Evolutionary conservation across 208 protist genomes (phyloP).

Genomic region (Crithidia thermophila): DNA sequence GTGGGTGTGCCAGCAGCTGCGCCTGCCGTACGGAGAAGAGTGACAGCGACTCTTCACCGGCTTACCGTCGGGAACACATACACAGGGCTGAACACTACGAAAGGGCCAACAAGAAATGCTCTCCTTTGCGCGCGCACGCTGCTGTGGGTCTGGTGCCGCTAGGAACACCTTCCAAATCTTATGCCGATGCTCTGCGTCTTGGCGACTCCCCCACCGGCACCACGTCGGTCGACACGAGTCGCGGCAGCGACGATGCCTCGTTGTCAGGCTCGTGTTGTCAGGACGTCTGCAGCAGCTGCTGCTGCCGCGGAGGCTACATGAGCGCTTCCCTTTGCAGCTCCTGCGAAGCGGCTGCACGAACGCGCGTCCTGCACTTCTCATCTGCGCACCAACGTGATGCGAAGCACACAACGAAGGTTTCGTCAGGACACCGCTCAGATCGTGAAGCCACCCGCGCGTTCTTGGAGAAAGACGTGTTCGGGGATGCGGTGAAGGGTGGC

Average conservation of each 20-base stretch:
- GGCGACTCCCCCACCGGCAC: neutral
- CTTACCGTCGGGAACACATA: neutral
- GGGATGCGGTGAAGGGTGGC: constrained; percentile 1
- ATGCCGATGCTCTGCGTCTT: too few species aligned
- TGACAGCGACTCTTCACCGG: neutral
- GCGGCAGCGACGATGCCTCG: constrained; percentile 18
- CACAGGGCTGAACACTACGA: neutral
- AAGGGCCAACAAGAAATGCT: too few species aligned
- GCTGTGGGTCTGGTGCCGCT: neutral
- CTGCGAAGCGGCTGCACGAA: constrained; percentile 8
- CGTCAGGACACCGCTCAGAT: too few species aligned
- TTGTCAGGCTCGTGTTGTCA: constrained; percentile 4
- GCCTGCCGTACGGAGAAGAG: constrained; percentile 15
- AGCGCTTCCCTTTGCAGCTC: constrained; percentile 15
- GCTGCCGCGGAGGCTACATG: neutral
- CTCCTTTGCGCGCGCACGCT: too few species aligned
- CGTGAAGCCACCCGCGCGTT: too few species aligned
- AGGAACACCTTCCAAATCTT: too few species aligned
- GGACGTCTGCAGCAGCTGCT: constrained; percentile 21
- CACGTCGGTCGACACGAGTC: neutral
- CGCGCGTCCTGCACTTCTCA: neutral
- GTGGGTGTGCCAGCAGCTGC: constrained; percentile 27
- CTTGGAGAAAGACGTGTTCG: neutral
- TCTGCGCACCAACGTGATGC: neutral
- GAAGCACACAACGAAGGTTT: too few species aligned